Evolutionary conservation across 1,284 basidiomycete species (phyloP).

Genomic region (Vanrija pseudolonga): DNA sequence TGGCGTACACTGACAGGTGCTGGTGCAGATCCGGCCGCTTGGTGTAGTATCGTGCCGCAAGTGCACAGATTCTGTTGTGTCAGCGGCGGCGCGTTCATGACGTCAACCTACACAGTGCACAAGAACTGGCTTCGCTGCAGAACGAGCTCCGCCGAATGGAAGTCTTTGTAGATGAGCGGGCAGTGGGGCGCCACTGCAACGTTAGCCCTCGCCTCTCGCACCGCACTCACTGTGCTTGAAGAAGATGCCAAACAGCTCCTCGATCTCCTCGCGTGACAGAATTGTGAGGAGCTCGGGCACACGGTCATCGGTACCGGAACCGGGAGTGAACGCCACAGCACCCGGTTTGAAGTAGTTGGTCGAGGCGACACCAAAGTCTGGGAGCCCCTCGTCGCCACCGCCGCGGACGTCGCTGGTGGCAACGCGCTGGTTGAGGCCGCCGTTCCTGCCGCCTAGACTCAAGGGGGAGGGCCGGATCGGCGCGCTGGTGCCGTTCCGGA

Average conservation of each 20-base stretch:
- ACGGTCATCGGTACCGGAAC: conserved; percentile 12
- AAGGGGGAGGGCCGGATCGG: conserved; percentile 32
- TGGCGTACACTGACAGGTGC: conserved; percentile 74
- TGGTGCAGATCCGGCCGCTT: conserved; percentile 77
- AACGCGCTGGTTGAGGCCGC: conserved; percentile 17
- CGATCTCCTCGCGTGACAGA: conserved; percentile 74
- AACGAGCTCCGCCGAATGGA: conserved; percentile 87
- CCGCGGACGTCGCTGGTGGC: conserved; percentile 41
- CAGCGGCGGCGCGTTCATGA: not conserved
- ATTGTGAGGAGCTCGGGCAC: conserved; percentile 81
- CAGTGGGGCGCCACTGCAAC: conserved; percentile 41
- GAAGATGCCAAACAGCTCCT: conserved; percentile 87
- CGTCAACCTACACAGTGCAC: conserved; percentile 72
- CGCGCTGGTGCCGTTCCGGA: conserved; percentile 17
- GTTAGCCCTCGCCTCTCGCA: conserved; percentile 1
- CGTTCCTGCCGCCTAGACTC: conserved; percentile 22
- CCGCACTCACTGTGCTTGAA: conserved; percentile 48
- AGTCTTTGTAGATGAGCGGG: conserved; percentile 68
- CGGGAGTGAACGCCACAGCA: conserved; percentile 27
- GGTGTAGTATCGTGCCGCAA: conserved; percentile 85
- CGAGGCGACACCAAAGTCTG: conserved; percentile 62
- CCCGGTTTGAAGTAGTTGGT: conserved; percentile 93
- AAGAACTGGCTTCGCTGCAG: conserved; percentile 89
- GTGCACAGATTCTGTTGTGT: conserved; percentile 65
- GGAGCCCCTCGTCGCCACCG: conserved; percentile 17